Evolutionary conservation across 2,329 filamentous ascomycete species (phyloP), one percentile per base, ranked within the genome.

Genomic region (Aureobasidium sp.): DNA sequence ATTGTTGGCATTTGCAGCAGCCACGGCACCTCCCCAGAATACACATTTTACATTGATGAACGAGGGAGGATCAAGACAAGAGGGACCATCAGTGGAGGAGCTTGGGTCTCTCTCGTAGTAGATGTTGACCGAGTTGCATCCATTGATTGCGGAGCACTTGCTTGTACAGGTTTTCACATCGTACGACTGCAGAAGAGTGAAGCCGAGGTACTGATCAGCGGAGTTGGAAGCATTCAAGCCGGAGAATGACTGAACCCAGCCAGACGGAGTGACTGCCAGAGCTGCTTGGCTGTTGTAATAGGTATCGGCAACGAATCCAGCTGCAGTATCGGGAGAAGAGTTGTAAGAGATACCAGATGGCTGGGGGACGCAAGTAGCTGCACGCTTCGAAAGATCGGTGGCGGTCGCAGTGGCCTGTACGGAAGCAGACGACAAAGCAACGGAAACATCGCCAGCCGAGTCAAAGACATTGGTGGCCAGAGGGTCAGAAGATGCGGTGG

Each of bases 41-140:
- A 68, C 68, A 55, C 72, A 73, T 60, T 71, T 72, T 63, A 69
- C 70, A 37, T 52, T 50, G 26, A 70, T 71, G n/a, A 69, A 39
- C n/a, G 23, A 23, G 52, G 66, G 5, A 17, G 68, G 65, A 26
- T 68, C 63, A 2, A 62, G 37, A 62, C 69, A 70, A 44, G 32
- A 32, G n/a, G 63, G 52, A 34, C 65, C 55, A 32, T 62, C 29
- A 36, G 41, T 44, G n/a, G 41, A 44, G 10, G 17, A 32, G n/a
- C 29, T 51, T 12, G 48, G 48, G 15, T 51, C 48, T 23, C 48
- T n/a, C 55, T 69, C 66, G 46, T 66, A 68, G 64, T 67, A 62
- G 55, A 65, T 57, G 44, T 66, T 66, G 60, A 65, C 58, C 5
- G 41, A 48, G 15, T 56, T 60, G 50, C 64, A 65, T 7, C 62